Evolutionary conservation across 768 basidiomycete species (phyloP), one percentile per base, ranked within the genome.

Genomic region (Leccinum imitatum): DNA sequence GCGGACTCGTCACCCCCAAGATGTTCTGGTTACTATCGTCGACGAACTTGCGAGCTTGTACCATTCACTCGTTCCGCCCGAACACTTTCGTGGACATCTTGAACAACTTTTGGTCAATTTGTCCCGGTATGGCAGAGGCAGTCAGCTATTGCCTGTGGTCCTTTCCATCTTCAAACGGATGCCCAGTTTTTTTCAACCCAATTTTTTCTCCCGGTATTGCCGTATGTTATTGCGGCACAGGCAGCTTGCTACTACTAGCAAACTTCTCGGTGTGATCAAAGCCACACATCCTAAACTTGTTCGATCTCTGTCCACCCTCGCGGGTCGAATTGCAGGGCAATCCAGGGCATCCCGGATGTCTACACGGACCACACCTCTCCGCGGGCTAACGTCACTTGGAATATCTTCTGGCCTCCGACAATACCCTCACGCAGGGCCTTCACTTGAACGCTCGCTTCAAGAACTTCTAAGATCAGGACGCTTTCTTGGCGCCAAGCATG

Each of bases 81-180:
- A 69, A 60, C 80, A 80, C 56, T 78, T 79, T 63, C 79, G 78
- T 53, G 65, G 69, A 33, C 62, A 68, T n/a, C 67, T 86, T 35
- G 78, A 82, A 11, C 80, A 77, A 54, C 75, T 82, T 27, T 70
- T 85, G 53, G 53, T 58, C 67, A 67, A 30, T 68, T 79, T 57
- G 65, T 82, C 72, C 68, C 79, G 17, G 57, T 75, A 77, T 4
- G 74, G 70, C 11, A 74, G 79, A 48, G 71, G 79, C 9, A 62
- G 66, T 0, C 66, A 71, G 21, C 75, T 80, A 9, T 63, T 82
- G 1, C 61, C 71, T 46, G 63, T 84, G 25, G 70, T 85, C 46
- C 70, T 78, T 59, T 69, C 67, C 50, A 71, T 87, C 33, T 64
- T 76, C 48, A 54, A 56, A 10, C 69, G 60, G 13, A 69, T 67